Conservation (phyloP, 345 rosid species). For the Brassica cretica region DNA sequence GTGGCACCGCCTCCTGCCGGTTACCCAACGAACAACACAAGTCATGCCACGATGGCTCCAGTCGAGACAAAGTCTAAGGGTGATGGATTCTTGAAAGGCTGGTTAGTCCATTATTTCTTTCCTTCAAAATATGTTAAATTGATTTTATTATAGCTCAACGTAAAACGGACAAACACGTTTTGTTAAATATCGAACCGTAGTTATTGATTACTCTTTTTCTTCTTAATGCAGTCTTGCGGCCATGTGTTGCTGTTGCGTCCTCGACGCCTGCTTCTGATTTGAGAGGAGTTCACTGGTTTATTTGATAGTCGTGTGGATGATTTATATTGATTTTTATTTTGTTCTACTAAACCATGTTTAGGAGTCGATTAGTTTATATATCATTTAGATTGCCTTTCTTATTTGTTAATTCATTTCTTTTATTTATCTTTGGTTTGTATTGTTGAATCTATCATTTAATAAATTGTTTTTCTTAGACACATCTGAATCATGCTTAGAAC, state of each 20-base stretch:
- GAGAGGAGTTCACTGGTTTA: background rate
- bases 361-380: background rate
- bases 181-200: constrained; percentile 1
- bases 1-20: constrained; percentile 37
- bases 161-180: background rate
- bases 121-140: background rate
- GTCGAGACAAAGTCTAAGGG: constrained; percentile 39
- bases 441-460: background rate
- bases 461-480: background rate
- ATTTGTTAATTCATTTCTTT: constrained; percentile 1
- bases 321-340: background rate
- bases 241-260: constrained; percentile 41
- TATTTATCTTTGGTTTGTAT: background rate
- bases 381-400: background rate
- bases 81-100: constrained; percentile 45
- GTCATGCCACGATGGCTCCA: constrained; percentile 25
- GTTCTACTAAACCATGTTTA: background rate
- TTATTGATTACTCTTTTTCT: background rate
- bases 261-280: constrained; percentile 40
- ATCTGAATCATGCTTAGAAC: background rate
- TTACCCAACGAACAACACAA: constrained; percentile 34
- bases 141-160: background rate
- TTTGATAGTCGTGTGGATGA: background rate
- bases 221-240: constrained; percentile 37
- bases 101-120: constrained; percentile 23